These are phyloP conservation scores for Mortierella sp. DNA, from an alignment of 371 early-diverging fungal genomes.

Conservation along the genomic window DNA sequence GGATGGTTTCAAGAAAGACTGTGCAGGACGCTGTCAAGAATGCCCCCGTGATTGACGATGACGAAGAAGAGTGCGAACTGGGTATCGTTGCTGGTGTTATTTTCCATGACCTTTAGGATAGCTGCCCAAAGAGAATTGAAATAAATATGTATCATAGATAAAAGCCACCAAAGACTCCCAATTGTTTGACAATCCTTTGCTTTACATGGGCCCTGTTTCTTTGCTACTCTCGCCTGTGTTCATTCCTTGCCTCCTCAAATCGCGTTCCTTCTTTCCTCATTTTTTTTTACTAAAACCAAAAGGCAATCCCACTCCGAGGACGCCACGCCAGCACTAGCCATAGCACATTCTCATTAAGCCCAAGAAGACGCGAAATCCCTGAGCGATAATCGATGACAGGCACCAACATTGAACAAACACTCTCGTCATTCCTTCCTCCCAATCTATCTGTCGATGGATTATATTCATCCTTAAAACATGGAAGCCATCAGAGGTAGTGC, in stretches of 20 bases:
- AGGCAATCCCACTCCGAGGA: background rate
- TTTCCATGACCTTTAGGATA: constrained; percentile 33
- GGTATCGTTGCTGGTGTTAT: constrained; percentile 51
- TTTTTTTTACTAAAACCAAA: background rate
- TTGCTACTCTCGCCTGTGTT: background rate
- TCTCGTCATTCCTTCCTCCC: constrained; percentile 43
- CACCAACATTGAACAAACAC: constrained; percentile 25
- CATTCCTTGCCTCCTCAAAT: too few relatives aligned
- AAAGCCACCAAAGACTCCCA: background rate
- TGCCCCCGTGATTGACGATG: constrained; percentile 22
- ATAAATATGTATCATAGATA: background rate
- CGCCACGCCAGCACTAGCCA: background rate
- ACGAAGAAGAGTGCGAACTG: constrained; percentile 33
- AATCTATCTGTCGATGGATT: constrained; percentile 50
- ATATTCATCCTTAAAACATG: constrained; percentile 43
- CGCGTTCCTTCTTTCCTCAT: background rate
- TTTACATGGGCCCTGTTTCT: background rate
- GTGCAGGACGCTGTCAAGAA: constrained; percentile 44
- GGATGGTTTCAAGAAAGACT: constrained; percentile 38
- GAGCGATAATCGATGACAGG: constrained; percentile 20
- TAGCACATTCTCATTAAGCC: background rate
- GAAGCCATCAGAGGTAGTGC: constrained; percentile 48
- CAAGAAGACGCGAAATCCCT: background rate
- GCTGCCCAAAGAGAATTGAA: background rate
- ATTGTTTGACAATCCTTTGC: background rate